These are phyloP conservation scores for Leccinum colubrinum DNA, from an alignment of 1,284 basidiomycete species.

Conservation along the genomic window DNA sequence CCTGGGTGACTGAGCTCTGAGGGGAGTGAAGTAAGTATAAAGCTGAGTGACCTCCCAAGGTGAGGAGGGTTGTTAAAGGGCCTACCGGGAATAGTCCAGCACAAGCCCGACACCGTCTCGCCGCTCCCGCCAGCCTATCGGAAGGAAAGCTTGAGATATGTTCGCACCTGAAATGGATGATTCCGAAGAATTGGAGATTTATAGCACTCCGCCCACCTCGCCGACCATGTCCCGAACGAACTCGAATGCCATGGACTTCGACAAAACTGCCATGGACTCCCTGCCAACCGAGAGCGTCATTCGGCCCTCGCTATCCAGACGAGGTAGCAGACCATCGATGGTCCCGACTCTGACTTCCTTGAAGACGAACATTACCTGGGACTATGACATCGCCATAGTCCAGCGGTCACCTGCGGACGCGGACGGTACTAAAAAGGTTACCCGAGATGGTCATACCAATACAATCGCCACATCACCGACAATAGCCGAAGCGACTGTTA, in stretches of 20 bases:
- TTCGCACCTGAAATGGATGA: constrained; percentile 27
- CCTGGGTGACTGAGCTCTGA: constrained; percentile 25
- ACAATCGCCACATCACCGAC: constrained; percentile 24
- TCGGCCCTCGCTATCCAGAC: constrained; percentile 46
- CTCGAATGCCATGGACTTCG: constrained; percentile 22
- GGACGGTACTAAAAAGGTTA: constrained; percentile 15
- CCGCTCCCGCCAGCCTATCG: constrained; percentile 11
- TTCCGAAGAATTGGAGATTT: constrained; percentile 37
- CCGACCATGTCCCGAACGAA: constrained; percentile 35
- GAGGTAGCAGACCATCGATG: constrained; percentile 41
- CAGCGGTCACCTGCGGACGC: constrained; percentile 27
- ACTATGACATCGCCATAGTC: constrained; percentile 43
- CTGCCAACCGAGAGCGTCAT: constrained; percentile 28
- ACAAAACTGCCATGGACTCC: constrained; percentile 28
- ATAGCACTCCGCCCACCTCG: constrained; percentile 63
- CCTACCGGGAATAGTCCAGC: constrained; percentile 5
- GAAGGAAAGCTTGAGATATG: constrained; percentile 19
- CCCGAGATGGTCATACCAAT: neutral
- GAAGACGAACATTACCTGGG: constrained; percentile 47
- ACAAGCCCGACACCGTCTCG: constrained; percentile 8
- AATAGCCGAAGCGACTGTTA: constrained; percentile 22
- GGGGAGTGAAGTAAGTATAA: constrained; percentile 25
- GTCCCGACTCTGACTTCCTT: constrained; percentile 35
- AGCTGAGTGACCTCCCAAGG: constrained; percentile 8
- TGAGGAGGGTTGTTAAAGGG: constrained; percentile 8